These are phyloP conservation scores for Aspergillus pseudoterreus DNA, from an alignment of 2,329 filamentous ascomycete genomes.

Conservation along the genomic window DNA sequence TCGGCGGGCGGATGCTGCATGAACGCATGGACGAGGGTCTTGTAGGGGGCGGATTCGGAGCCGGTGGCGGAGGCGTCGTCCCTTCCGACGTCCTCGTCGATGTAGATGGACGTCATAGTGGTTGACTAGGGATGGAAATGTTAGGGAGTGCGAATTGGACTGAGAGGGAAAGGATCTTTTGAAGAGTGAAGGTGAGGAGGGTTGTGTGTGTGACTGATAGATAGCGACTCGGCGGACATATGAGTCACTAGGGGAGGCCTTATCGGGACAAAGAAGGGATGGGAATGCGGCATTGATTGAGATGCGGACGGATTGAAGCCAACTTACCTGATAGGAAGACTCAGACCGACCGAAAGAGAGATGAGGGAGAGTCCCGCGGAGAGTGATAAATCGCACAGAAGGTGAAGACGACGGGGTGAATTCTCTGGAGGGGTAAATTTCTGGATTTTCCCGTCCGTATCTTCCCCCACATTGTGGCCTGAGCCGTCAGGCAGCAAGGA, in stretches of 20 bases:
- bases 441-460: constrained; percentile 6
- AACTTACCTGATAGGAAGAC: background rate
- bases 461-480: background rate
- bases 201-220: background rate
- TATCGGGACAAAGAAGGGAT: background rate
- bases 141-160: constrained; percentile 2
- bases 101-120: constrained; percentile 55
- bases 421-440: constrained; percentile 34
- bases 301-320: background rate
- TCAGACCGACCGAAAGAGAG: constrained; percentile 1
- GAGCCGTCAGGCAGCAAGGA: background rate
- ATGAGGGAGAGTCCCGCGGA: constrained; percentile 6
- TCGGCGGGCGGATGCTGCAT: constrained; percentile 63
- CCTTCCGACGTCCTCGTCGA: constrained; percentile 75
- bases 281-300: background rate
- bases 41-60: constrained; percentile 71
- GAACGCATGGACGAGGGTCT: constrained; percentile 74
- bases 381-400: constrained; percentile 9
- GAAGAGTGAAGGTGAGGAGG: background rate
- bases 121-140: background rate
- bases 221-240: background rate
- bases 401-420: constrained; percentile 3
- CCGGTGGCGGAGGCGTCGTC: constrained; percentile 67
- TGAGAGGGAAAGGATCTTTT: background rate
- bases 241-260: background rate